These are phyloP conservation scores for Rhodotorula glutinis DNA, from an alignment of 1,284 basidiomycete genomes.

Conservation along the genomic window DNA sequence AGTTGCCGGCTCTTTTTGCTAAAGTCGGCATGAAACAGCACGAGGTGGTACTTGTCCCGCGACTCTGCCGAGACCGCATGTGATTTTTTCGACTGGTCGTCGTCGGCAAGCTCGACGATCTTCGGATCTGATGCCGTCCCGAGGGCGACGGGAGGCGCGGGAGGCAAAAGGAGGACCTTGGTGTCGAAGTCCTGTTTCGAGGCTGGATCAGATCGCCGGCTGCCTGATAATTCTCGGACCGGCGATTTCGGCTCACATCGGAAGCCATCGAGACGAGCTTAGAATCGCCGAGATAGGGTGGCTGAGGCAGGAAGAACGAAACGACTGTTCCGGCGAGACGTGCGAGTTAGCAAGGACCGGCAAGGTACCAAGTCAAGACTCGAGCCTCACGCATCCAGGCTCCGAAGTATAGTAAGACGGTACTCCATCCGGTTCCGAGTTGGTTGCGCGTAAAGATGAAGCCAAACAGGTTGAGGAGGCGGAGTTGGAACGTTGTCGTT, in stretches of 20 bases:
- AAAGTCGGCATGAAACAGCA: constrained; percentile 36
- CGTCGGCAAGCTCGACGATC: constrained; percentile 16
- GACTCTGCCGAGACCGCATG: neutral
- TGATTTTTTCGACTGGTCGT: neutral
- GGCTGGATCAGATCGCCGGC: too few species aligned
- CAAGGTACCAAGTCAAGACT: too few species aligned
- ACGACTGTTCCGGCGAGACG: constrained; percentile 7
- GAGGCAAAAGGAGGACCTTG: constrained; percentile 21
- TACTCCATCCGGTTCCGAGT: constrained; percentile 1
- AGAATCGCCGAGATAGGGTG: constrained; percentile 28
- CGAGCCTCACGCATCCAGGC: constrained; percentile 33
- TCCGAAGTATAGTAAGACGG: constrained; percentile 5
- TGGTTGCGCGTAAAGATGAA: constrained; percentile 12
- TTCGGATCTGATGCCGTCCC: neutral
- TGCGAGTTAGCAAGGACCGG: neutral
- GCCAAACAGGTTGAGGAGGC: constrained; percentile 29
- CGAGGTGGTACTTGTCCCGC: constrained; percentile 13
- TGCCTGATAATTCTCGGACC: constrained; percentile 3
- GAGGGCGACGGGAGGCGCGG: constrained; percentile 5
- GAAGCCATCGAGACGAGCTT: neutral
- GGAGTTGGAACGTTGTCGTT: constrained; percentile 18
- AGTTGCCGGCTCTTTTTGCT: constrained; percentile 21
- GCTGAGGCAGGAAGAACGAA: constrained; percentile 33
- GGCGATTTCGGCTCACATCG: constrained; percentile 13
- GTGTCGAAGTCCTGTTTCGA: constrained; percentile 24